phyloP scores from a whole-genome alignment of 768 basidiomycete species.

The Rhizopogon vulgaris region DNA sequence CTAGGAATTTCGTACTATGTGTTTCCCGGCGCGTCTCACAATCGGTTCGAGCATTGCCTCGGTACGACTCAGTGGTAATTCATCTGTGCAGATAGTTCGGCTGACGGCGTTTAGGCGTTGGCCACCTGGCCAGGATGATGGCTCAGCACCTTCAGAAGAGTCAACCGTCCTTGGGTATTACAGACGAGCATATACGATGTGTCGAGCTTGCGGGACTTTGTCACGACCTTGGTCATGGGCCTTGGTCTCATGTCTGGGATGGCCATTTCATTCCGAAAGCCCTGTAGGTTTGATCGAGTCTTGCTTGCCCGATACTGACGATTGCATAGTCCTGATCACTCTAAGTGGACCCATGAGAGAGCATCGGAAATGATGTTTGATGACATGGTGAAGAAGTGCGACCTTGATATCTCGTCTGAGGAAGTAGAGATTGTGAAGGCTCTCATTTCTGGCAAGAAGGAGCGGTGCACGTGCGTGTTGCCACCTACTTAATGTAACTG shows the following conservation, averaged over 20 bases:
- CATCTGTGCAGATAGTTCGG: background rate
- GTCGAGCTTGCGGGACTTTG: constrained; percentile 78
- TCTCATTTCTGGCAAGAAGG: constrained; percentile 61
- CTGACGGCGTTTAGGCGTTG: constrained; percentile 49
- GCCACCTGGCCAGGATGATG: constrained; percentile 63
- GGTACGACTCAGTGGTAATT: constrained; percentile 40
- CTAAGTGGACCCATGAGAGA: constrained; percentile 67
- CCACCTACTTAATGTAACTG: background rate
- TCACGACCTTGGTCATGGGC: constrained; percentile 83
- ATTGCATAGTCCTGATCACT: background rate
- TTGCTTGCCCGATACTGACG: background rate
- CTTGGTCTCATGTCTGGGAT: constrained; percentile 86
- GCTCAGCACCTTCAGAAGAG: constrained; percentile 46
- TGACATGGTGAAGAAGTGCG: constrained; percentile 51
- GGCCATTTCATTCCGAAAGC: constrained; percentile 60
- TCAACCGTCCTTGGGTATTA: constrained; percentile 62
- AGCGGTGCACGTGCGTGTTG: constrained; percentile 43
- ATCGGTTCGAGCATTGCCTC: constrained; percentile 79
- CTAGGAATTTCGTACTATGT: constrained; percentile 73
- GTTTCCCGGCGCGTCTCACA: constrained; percentile 75
- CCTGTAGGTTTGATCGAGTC: constrained; percentile 37
- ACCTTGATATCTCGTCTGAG: constrained; percentile 38
- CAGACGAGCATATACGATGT: constrained; percentile 66
- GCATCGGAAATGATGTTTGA: constrained; percentile 84
- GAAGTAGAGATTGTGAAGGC: constrained; percentile 68